Evolutionary conservation across 208 protist species (phyloP).

Genomic region (Angomonas ambiguus): DNA sequence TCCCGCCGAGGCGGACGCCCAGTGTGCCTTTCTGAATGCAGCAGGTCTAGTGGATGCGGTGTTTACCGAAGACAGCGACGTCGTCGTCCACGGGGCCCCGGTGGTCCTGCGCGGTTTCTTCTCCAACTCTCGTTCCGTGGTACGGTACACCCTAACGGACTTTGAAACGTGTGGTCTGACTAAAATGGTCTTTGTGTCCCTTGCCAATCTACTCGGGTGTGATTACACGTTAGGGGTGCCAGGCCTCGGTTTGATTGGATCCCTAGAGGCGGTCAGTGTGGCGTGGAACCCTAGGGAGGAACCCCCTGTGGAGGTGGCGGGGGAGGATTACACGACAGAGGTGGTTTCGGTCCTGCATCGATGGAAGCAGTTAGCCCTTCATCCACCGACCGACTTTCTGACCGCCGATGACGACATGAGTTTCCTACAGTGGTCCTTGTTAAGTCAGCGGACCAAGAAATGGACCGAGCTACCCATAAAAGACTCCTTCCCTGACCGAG

Average conservation of each 20-base stretch:
- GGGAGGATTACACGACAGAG: neutral
- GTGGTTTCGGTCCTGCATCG: slow-evolving; percentile 27
- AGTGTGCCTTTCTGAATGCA: slow-evolving; percentile 87
- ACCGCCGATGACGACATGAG: slow-evolving; percentile 34
- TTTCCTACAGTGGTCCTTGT: slow-evolving; percentile 40
- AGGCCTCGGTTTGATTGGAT: slow-evolving; percentile 77
- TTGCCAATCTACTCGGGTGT: slow-evolving; percentile 93
- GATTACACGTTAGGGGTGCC: slow-evolving; percentile 93
- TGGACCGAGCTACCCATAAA: slow-evolving; percentile 40
- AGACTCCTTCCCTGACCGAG: slow-evolving; percentile 35
- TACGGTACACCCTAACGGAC: slow-evolving; percentile 57
- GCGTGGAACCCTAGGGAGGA: slow-evolving; percentile 28
- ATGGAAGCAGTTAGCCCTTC: slow-evolving; percentile 31
- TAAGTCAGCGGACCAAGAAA: slow-evolving; percentile 17
- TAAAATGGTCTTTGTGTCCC: slow-evolving; percentile 76
- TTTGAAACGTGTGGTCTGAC: slow-evolving; percentile 68
- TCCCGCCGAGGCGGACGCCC: slow-evolving; percentile 91
- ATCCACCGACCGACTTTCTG: slow-evolving; percentile 23
- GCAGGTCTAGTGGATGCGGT: slow-evolving; percentile 89
- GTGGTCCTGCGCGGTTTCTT: slow-evolving; percentile 93
- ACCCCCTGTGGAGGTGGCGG: neutral
- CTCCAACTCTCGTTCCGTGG: slow-evolving; percentile 47
- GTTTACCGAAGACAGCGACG: slow-evolving; percentile 96
- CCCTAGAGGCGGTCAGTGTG: slow-evolving; percentile 49
- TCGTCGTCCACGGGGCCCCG: slow-evolving; percentile 92